Percentiles rank a stretch among this genome's conserved stretches.
phyloP scores from a whole-genome alignment of 2,329 filamentous ascomycete species.

The Sarocladiaceae sp. region DNA sequence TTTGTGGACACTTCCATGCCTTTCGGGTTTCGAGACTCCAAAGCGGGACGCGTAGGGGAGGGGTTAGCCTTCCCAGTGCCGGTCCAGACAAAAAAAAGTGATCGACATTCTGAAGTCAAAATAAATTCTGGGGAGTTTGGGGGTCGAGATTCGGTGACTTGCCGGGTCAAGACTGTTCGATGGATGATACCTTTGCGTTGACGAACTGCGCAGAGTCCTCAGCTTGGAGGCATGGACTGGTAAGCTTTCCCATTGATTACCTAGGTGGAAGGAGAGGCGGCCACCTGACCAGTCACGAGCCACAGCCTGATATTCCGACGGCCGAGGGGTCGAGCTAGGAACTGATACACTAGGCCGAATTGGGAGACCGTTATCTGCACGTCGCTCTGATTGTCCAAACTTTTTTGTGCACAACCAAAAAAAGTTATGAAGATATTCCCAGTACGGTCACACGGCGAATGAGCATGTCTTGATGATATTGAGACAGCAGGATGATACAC shows the following conservation, averaged over 20 bases:
- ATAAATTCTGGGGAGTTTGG: background rate
- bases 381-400: background rate
- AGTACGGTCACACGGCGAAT: too few species aligned
- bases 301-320: background rate
- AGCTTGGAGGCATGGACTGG: background rate
- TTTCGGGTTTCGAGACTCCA: background rate
- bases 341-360: background rate
- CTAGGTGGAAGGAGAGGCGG: slow-evolving; percentile 2
- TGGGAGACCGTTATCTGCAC: background rate
- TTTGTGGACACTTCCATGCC: slow-evolving; percentile 3
- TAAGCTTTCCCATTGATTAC: background rate
- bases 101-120: background rate
- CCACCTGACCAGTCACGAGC: slow-evolving; percentile 8
- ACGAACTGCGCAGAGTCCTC: background rate
- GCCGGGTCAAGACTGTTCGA: too few species aligned
- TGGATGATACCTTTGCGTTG: background rate
- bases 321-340: background rate
- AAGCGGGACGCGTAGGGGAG: background rate
- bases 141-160: too few species aligned
- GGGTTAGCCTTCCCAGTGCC: background rate
- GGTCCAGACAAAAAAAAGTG: background rate
- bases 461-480: background rate
- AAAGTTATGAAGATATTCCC: slow-evolving; percentile 7
- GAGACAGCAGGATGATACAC: background rate
- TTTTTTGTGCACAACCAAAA: slow-evolving; percentile 4